Percentiles rank a stretch among this genome's conserved stretches.
phyloP scores from a whole-genome alignment of 2,329 filamentous ascomycete genomes.

The Gaeumannomyces tritici region DNA sequence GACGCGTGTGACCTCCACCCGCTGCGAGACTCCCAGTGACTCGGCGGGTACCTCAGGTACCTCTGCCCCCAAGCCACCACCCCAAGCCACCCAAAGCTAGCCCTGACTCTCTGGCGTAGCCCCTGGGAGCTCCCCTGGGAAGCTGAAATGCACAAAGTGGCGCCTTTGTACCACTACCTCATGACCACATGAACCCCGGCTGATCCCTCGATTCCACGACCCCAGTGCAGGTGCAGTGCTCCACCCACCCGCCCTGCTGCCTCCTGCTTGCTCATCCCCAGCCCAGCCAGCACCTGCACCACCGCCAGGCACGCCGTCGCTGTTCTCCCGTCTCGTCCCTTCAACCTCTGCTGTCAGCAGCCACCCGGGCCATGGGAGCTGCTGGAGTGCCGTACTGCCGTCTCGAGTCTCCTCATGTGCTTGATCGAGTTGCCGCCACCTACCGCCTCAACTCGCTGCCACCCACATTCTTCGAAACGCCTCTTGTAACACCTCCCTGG shows the following conservation, averaged over 20 bases:
- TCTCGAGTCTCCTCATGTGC: neutral
- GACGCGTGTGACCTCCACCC: neutral
- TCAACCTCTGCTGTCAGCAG: neutral
- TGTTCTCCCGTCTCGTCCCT: neutral
- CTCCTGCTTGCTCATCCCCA: neutral
- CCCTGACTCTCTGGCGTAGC: constrained; percentile 4
- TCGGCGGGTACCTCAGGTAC: neutral
- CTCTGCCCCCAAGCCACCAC: neutral
- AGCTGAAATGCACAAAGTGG: neutral
- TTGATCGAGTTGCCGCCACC: neutral
- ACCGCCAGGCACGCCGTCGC: neutral
- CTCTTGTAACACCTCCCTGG: constrained; percentile 31
- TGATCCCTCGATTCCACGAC: neutral
- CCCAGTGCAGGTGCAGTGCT: neutral
- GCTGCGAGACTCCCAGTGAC: no score
- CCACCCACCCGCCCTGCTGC: neutral
- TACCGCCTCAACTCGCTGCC: constrained; percentile 5
- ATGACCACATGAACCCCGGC: neutral
- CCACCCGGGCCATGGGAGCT: neutral
- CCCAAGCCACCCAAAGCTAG: constrained; percentile 6
- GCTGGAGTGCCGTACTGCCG: no score
- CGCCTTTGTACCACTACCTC: neutral
- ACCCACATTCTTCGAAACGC: constrained; percentile 28
- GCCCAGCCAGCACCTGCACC: neutral
- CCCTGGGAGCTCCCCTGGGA: neutral